Evolutionary conservation across 768 basidiomycete species (phyloP).

Genomic region (Paxillus ammoniavirescens): DNA sequence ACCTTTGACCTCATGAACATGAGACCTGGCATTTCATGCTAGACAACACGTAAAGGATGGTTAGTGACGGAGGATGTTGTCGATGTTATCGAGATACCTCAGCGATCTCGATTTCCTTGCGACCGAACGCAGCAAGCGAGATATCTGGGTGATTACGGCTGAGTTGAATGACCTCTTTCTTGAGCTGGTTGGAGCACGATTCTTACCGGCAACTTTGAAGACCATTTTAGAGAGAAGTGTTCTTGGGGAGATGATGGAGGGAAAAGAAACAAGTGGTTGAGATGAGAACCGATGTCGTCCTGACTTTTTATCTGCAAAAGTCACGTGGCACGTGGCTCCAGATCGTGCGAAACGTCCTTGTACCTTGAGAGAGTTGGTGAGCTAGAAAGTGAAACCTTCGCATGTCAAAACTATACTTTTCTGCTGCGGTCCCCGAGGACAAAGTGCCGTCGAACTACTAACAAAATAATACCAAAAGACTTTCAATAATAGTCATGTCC

Average conservation of each 20-base stretch:
- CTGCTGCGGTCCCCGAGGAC: not conserved
- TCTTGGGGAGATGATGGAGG: conserved; percentile 19
- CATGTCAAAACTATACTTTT: not conserved
- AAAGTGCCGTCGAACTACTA: not conserved
- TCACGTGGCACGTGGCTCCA: conserved; percentile 23
- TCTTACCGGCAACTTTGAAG: conserved; percentile 86
- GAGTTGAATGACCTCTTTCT: not conserved
- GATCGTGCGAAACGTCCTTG: conserved; percentile 23
- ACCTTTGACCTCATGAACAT: conserved; percentile 92
- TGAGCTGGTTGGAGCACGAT: not conserved
- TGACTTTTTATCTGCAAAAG: conserved; percentile 31
- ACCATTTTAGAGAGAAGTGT: conserved; percentile 48
- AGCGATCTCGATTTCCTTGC: conserved; percentile 99
- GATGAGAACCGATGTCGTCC: conserved; percentile 15
- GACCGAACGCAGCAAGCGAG: conserved; percentile 98
- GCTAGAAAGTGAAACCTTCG: not conserved
- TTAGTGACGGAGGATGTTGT: conserved; percentile 11
- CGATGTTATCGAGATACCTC: conserved; percentile 59
- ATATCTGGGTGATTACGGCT: conserved; percentile 51
- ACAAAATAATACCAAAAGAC: too few species aligned
- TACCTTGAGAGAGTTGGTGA: conserved; percentile 12
- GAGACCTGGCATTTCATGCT: conserved; percentile 96
- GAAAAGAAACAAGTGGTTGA: conserved; percentile 21
- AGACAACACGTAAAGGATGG: conserved; percentile 11
- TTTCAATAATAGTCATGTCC: not conserved